Percentiles rank a stretch among this genome's conserved stretches.
Conservation (phyloP, 352 stramenopile genomes). For the Plasmopara halstedii region DNA sequence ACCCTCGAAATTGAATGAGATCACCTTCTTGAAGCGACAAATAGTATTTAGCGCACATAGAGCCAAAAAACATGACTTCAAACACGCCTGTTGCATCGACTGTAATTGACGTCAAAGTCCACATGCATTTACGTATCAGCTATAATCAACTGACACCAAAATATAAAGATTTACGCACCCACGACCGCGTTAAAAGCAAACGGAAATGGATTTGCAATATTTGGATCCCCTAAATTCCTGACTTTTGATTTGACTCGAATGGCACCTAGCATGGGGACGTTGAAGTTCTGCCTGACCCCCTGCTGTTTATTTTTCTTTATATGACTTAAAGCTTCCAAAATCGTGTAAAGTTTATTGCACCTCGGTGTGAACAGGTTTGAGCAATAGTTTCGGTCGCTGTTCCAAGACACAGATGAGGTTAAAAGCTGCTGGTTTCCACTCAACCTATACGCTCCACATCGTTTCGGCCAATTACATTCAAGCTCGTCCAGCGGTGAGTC, state of each 20-base stretch:
- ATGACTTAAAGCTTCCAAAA: constrained; percentile 17
- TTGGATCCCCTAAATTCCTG: constrained; percentile 36
- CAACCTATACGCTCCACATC: neutral
- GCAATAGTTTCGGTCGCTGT: constrained; percentile 13
- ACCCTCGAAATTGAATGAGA: constrained; percentile 44
- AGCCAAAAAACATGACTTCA: constrained; percentile 61
- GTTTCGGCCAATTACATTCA: constrained; percentile 9
- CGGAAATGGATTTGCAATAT: constrained; percentile 39
- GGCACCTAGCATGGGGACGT: constrained; percentile 37
- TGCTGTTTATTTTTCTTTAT: constrained; percentile 9
- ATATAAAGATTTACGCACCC: constrained; percentile 16
- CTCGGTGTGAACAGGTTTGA: constrained; percentile 16
- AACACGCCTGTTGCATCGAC: constrained; percentile 33
- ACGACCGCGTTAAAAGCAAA: constrained; percentile 63
- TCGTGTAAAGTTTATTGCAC: constrained; percentile 14
- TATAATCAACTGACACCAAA: neutral
- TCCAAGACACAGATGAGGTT: constrained; percentile 12
- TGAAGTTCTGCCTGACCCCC: neutral
- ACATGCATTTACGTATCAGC: neutral
- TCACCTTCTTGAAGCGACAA: constrained; percentile 49
- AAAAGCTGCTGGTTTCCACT: neutral
- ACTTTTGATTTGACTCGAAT: constrained; percentile 54
- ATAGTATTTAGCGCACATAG: constrained; percentile 55
- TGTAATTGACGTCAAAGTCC: constrained; percentile 5
- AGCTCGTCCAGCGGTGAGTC: constrained; percentile 27